A percentile compares a stretch with the other conserved stretches of the same genome.
Evolutionary conservation across 805 yeast species (phyloP).

Genomic region (Lipomyces spencermartinsiae): DNA sequence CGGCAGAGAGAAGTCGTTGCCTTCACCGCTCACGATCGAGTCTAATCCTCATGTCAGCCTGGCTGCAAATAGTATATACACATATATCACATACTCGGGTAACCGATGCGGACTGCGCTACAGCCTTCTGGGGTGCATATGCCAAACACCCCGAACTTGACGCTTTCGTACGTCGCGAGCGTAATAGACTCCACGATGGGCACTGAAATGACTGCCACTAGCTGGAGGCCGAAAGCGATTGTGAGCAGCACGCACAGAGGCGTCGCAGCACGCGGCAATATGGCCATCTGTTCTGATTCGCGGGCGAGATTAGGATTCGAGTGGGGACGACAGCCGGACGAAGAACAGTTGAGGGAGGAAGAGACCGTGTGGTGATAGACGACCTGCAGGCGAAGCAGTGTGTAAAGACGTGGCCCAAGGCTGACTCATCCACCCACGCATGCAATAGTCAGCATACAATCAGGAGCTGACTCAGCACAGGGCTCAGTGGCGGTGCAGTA

Average conservation of each 20-base stretch:
- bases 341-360: background rate
- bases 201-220: conserved; percentile 64
- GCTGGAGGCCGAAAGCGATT: conserved; percentile 62
- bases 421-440: too few relatives aligned
- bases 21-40: conserved; percentile 43
- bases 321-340: background rate
- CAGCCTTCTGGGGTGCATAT: conserved; percentile 56
- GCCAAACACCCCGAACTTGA: conserved; percentile 74
- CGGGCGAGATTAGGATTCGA: background rate
- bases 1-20: conserved; percentile 58
- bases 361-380: background rate
- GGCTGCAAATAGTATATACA: conserved; percentile 2
- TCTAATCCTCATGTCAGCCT: conserved; percentile 16
- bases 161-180: conserved; percentile 57
- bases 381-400: too few relatives aligned
- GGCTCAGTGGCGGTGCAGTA: background rate
- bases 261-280: conserved; percentile 39
- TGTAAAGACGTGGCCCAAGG: too few relatives aligned
- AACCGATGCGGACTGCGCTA: conserved; percentile 54
- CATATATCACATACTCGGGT: conserved; percentile 39
- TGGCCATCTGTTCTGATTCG: conserved; percentile 5
- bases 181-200: conserved; percentile 60
- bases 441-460: too few relatives aligned
- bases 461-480: background rate
- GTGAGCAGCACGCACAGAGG: conserved; percentile 47